Conservation (phyloP, 2,329 filamentous ascomycete genomes). For the Eutypella sp. region DNA sequence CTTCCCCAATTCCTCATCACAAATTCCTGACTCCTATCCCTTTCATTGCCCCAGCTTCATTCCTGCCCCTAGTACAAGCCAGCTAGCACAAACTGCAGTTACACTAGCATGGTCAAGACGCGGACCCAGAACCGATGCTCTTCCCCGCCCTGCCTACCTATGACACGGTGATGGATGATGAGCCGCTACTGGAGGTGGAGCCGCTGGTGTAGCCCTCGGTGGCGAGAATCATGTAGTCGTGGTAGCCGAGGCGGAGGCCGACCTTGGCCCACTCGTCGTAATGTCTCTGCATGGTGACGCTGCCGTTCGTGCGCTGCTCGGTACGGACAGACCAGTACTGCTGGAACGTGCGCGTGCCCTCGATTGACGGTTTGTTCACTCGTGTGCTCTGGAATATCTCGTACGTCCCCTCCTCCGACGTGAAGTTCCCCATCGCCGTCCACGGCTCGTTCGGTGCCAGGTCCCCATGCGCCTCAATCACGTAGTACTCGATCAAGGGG, state of each 20-base stretch:
- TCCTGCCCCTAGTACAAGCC: too few relatives aligned
- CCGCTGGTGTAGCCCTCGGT: conserved; percentile 44
- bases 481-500: conserved; percentile 49
- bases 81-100: too few relatives aligned
- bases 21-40: too few relatives aligned
- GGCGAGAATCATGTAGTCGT: conserved; percentile 50
- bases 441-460: conserved; percentile 44
- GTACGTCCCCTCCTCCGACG: conserved; percentile 47
- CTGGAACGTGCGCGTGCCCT: conserved; percentile 49
- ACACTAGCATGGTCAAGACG: too few relatives aligned
- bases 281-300: conserved; percentile 47
- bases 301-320: conserved; percentile 45
- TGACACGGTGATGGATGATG: conserved; percentile 15
- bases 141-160: neutral
- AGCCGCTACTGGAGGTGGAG: conserved; percentile 27
- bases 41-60: too few relatives aligned
- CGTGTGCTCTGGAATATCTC: conserved; percentile 45
- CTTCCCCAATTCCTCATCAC: too few relatives aligned
- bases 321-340: conserved; percentile 48
- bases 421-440: conserved; percentile 45
- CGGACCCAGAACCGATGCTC: too few relatives aligned
- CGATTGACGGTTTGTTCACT: conserved; percentile 46
- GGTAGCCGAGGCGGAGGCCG: conserved; percentile 43
- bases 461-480: conserved; percentile 47
- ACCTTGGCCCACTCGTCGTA: conserved; percentile 48